These are phyloP conservation scores for Knoxia roxburghii DNA, from an alignment of 257 asterid genomes.

Conservation along the genomic window DNA sequence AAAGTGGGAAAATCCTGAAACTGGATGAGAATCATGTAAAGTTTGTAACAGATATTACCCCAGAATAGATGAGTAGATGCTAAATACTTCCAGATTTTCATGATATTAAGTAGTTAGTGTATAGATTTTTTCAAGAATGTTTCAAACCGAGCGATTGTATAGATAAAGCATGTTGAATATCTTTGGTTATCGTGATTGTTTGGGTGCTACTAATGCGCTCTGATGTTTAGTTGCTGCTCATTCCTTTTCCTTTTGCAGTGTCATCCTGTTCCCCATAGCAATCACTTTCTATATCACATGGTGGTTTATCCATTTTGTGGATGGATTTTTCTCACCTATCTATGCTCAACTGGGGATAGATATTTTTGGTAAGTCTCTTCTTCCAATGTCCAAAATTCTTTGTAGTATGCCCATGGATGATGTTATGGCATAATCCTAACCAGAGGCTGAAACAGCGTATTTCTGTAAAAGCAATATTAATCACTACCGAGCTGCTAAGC, in stretches of 20 bases:
- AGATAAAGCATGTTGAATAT: background rate
- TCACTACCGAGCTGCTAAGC: background rate
- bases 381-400: background rate
- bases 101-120: background rate
- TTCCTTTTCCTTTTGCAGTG: conserved; percentile 29
- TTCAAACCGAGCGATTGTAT: background rate
- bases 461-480: background rate
- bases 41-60: background rate
- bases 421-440: background rate
- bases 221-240: conserved; percentile 12
- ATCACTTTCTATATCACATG: conserved; percentile 43
- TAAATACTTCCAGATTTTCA: background rate
- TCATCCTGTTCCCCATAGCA: conserved; percentile 40
- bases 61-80: background rate
- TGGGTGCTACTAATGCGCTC: background rate
- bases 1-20: background rate
- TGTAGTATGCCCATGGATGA: background rate
- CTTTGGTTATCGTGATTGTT: background rate
- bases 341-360: conserved; percentile 40
- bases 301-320: conserved; percentile 50
- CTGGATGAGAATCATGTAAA: background rate
- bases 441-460: background rate
- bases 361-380: conserved; percentile 31
- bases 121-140: background rate
- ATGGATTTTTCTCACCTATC: conserved; percentile 43